Conservation (phyloP, 805 yeast species). For the Danielia oregonensis region DNA sequence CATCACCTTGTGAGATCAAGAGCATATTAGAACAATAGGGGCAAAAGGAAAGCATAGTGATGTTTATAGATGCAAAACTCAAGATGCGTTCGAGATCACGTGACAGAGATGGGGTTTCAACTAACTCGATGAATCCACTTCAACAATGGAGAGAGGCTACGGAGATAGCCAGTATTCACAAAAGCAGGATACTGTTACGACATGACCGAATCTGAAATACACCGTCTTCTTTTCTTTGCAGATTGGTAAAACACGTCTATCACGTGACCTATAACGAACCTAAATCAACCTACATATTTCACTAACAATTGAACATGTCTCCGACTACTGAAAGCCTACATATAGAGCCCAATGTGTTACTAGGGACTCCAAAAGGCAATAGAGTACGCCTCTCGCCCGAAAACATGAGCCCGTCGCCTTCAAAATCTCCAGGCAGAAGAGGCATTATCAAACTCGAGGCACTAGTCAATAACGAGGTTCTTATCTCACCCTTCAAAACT, state of each 20-base stretch:
- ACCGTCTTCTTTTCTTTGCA: background rate
- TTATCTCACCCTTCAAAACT: constrained; percentile 15
- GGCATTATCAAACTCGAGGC: constrained; percentile 20
- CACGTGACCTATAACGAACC: too few species aligned
- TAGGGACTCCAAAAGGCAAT: background rate
- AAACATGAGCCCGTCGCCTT: constrained; percentile 12
- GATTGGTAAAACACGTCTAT: too few species aligned
- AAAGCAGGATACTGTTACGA: too few species aligned
- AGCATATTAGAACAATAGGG: constrained; percentile 94
- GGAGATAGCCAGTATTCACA: too few species aligned
- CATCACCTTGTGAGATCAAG: constrained; percentile 54
- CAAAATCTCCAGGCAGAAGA: constrained; percentile 32
- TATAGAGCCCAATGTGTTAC: too few species aligned
- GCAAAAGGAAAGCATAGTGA: constrained; percentile 82
- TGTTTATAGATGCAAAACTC: background rate
- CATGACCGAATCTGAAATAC: background rate
- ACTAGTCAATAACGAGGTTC: constrained; percentile 1
- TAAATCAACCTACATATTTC: too few species aligned
- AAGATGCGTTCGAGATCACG: constrained; percentile 1
- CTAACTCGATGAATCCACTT: background rate
- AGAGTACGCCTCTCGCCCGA: constrained; percentile 1
- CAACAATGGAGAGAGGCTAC: too few species aligned
- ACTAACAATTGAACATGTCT: too few species aligned
- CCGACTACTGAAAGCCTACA: too few species aligned
- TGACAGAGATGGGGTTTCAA: too few species aligned